Evolutionary conservation across 306 rosid species (phyloP), one percentile per base, ranked within the genome.

Genomic region (Cucumis cinereus): DNA sequence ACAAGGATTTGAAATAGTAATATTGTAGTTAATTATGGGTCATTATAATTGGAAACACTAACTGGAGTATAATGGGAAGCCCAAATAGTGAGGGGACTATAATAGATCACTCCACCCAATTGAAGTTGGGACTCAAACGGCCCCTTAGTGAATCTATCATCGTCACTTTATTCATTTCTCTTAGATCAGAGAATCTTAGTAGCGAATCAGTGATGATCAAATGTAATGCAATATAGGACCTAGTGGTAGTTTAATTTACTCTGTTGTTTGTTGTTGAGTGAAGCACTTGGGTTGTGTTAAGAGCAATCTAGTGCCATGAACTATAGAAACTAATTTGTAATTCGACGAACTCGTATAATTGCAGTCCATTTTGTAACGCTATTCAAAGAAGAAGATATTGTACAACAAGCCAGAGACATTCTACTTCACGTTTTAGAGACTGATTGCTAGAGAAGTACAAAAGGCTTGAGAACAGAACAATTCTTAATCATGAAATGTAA

Each of bases 291-390:
- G 35, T 20, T 68, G 8, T 68, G 54, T 43, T 41, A 8, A n/a
- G 73, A 66, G 73, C 30, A 66, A 40, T 2, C 33, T 1, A 64
- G 6, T 19, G 5, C 50, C 67, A 54, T 38, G 76, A 57, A 16
- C 17, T 64, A 43, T 45, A 24, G 22, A 23, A 35, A 6, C 57
- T 54, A 60, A 69, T 70, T 56, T 77, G 85, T 87, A 76, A 84
- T 64, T 45, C 28, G 68, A 45, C 24, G 30, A 40, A 52, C 79
- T 45, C 19, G 36, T 57, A 1, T 61, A 70, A 24, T 75, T 62
- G 71, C 96, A 93, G 97, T 84, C 53, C 87, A 87, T 75, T 93
- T 89, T 63, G 87, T 82, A 73, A 87, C 88, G 36, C 79, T 89
- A 0, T 88, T 78, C 79, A 79, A 85, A 80, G 96, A 89, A 81